Conservation (phyloP, 2,329 filamentous ascomycete genomes). For the Xylariaceae sp. region DNA sequence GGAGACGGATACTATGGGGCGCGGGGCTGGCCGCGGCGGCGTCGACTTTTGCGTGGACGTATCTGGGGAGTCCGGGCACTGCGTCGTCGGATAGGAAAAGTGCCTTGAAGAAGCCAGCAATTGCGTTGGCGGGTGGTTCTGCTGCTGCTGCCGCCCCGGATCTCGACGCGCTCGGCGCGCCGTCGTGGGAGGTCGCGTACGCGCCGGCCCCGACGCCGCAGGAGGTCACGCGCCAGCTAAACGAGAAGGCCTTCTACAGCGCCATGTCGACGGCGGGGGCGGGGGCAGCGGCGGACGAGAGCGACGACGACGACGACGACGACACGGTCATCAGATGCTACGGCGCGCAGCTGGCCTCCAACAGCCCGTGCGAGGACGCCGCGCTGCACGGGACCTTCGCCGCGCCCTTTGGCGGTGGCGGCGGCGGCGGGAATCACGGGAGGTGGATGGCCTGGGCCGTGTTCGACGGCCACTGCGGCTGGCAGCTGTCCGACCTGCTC, state of each 20-base stretch:
- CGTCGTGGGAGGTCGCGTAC: slow-evolving; percentile 18
- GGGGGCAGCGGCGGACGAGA: too few species aligned
- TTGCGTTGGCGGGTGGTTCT: too few species aligned
- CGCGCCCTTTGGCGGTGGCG: slow-evolving; percentile 13
- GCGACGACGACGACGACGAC: slow-evolving; percentile 5
- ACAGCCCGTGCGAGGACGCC: slow-evolving; percentile 26
- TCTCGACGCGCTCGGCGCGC: slow-evolving; percentile 17
- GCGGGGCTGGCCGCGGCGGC: too few species aligned
- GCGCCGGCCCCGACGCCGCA: slow-evolving; percentile 15
- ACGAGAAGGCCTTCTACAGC: slow-evolving; percentile 20
- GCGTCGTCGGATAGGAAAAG: too few species aligned
- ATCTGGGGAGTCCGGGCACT: too few species aligned
- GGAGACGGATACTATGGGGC: too few species aligned
- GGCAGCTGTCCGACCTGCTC: slow-evolving; percentile 26
- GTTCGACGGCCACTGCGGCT: slow-evolving; percentile 29
- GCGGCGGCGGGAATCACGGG: slow-evolving; percentile 1
- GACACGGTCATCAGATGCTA: slow-evolving; percentile 21
- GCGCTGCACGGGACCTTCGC: slow-evolving; percentile 26
- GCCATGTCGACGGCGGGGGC: too few species aligned
- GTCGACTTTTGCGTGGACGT: too few species aligned
- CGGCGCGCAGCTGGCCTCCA: slow-evolving; percentile 25
- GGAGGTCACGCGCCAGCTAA: slow-evolving; percentile 22
- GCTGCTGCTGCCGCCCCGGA: too few species aligned
- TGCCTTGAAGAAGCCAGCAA: too few species aligned
- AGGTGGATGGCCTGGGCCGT: slow-evolving; percentile 27